Evolutionary conservation across 1,284 basidiomycete species (phyloP), one percentile per base, ranked within the genome.

Genomic region (Macrocybe sp.): DNA sequence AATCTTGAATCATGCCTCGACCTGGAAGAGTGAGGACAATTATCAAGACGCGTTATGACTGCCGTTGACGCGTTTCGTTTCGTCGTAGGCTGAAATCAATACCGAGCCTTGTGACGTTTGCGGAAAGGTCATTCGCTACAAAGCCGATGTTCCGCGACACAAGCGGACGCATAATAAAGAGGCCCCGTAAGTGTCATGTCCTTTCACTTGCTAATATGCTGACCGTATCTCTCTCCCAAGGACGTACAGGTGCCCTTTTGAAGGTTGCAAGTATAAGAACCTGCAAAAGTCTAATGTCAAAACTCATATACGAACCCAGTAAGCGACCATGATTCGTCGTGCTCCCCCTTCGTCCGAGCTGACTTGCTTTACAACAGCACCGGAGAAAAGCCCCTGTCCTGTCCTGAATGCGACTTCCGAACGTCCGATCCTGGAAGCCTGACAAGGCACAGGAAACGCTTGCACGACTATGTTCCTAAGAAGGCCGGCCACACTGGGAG

Each of bases 261-360:
- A 30, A 1, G 57, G 52, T 1, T 71, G 67, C 31, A 3, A 12
- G 0, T 64, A 55, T 43, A 50, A 48, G 22, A 45, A 60, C 0
- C 52, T 65, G 0, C 68, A 68, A 7, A 48, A 42, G 6, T 60
- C 58, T 0, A 69, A 68, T 12, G n/a, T 70, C 0, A 14, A n/a
- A 0, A 61, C 54, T 0, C 68, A 68, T 37, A n/a, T 55, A 0
- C 51, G 48, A 7, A 57, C 45, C 0, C 66, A 70, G 60, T 60
- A 45, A 41, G 59, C 49, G 37, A 14, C 16, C 6, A 16, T 30
- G 14, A 14, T 3, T 6, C 29, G 9, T 37, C 9, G 4, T 14
- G 28, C 8, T 10, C 28, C 34, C 32, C 46, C 4, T 45, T 16
- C 37, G 7, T 22, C 22, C 22, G 22, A 22, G 2, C 22, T 22